Evolutionary conservation across 371 early-diverging fungal genomes (phyloP).

Genomic region (Zopfochytrium polystomum): DNA sequence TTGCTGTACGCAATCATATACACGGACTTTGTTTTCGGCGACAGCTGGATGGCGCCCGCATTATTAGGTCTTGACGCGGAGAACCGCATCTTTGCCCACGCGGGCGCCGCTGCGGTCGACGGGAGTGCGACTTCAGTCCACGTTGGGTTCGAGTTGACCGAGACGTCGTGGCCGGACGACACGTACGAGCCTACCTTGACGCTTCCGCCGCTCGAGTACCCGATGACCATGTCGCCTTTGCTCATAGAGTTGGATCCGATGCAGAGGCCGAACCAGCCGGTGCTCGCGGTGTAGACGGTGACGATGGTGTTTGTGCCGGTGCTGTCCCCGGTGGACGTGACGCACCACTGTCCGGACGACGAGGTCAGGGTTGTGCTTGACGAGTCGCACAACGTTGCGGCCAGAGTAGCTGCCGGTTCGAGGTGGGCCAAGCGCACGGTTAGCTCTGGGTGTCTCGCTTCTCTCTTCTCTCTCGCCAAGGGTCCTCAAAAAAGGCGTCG

Average conservation of each 20-base stretch:
- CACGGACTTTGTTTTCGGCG: background rate
- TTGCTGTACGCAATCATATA: background rate
- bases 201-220: background rate
- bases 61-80: background rate
- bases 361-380: too few species aligned
- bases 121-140: background rate
- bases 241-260: constrained; percentile 1
- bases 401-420: too few species aligned
- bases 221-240: constrained; percentile 1
- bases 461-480: too few species aligned
- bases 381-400: too few species aligned
- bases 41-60: background rate
- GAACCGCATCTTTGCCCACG: background rate
- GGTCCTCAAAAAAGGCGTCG: too few species aligned
- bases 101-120: background rate
- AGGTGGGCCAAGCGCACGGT: too few species aligned
- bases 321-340: background rate
- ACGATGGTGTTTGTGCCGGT: background rate
- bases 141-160: background rate
- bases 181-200: background rate
- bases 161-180: background rate
- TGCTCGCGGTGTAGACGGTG: background rate
- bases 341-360: background rate
- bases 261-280: constrained; percentile 4
- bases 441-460: too few species aligned